Conservation (phyloP, 768 basidiomycete species). For the Tulasnella sp. region DNA sequence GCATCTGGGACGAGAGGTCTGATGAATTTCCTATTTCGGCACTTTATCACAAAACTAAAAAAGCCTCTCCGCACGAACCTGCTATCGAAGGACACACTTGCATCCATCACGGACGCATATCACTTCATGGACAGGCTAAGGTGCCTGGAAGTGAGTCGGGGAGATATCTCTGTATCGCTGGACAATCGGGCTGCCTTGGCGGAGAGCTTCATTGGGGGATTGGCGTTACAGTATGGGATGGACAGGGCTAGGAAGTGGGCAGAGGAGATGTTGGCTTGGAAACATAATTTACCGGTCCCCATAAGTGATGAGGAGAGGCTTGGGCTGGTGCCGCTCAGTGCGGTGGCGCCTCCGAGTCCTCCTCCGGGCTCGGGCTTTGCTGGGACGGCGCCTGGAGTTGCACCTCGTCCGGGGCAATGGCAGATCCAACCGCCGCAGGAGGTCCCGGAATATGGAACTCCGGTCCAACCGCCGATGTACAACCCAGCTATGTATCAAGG, state of each 20-base stretch:
- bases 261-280: neutral
- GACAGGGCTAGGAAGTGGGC: neutral
- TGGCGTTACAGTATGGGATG: neutral
- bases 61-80: neutral
- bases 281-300: neutral
- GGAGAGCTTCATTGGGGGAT: neutral
- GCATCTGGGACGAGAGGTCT: too few species aligned
- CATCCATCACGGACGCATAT: slow-evolving; percentile 1
- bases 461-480: too few species aligned
- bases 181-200: neutral
- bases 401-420: too few species aligned
- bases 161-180: neutral
- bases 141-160: neutral
- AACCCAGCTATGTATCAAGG: too few species aligned
- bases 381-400: too few species aligned
- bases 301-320: neutral
- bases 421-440: too few species aligned
- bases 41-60: neutral
- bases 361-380: too few species aligned
- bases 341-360: too few species aligned
- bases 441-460: too few species aligned
- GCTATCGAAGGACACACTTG: slow-evolving; percentile 6
- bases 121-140: neutral
- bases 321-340: too few species aligned
- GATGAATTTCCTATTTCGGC: neutral